Evolutionary conservation across 176 grass and related monocot species (phyloP), one percentile per base, ranked within the genome.

Genomic region (Triticum timopheevii): DNA sequence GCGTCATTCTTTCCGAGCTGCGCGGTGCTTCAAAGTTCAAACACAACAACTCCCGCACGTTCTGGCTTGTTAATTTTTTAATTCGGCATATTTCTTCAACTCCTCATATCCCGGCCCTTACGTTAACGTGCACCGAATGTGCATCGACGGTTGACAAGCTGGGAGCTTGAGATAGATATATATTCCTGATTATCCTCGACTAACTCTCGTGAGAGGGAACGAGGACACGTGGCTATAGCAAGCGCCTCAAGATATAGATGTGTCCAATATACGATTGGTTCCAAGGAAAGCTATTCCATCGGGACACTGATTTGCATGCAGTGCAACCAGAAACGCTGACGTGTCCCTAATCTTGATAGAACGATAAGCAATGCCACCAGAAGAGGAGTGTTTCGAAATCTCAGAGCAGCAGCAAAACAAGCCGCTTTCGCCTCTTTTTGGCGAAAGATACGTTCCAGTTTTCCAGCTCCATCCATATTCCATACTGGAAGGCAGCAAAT

Each of bases 351-450:
- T 22, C 52, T 9, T 34, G 30, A 10, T 11, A 8, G 42, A 0
- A 9, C 1, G 19, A 59, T 31, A n/a, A 0, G 15, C 49, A 52
- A 47, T 33, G 27, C 3, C 54, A 59, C 11, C 0, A n/a, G 9
- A 45, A 22, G 78, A 40, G n/a, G 36, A 33, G 79, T 13, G 39
- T 50, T 20, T 34, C 63, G 19, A 7, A 31, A 40, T 22, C 8
- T 70, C 13, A 13, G 36, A 27, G 61, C 61, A 20, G 63, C 42
- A 34, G 73, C 27, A 61, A 58, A 20, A 45, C 25, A 50, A 61
- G 79, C 73, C 8, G 44, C 65, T 78, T 40, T 72, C 73, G 15
- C 17, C 63, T 19, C 47, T 72, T 86, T 89, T 90, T 17, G 31
- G 73, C 4, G 79, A 78, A 81, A 86, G 84, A 56, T 83, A 66